Percentiles rank a stretch among this genome's conserved stretches.
Evolutionary conservation across 352 stramenopile genomes (phyloP).

Genomic region (Peronospora belbahrii): DNA sequence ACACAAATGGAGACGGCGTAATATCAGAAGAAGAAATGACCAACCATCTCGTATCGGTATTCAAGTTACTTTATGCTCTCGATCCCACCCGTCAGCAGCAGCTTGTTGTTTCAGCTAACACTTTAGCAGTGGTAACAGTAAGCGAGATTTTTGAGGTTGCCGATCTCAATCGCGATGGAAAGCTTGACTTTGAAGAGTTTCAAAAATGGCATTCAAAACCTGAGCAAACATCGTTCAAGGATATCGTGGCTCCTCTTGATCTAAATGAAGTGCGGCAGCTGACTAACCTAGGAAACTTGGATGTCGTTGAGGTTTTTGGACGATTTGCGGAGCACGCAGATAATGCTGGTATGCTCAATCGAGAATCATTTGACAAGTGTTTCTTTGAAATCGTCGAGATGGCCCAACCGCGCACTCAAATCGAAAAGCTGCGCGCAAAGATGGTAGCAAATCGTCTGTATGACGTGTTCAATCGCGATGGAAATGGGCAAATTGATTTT

Average conservation of each 20-base stretch:
- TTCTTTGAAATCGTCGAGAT: constrained; percentile 67
- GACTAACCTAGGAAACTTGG: constrained; percentile 74
- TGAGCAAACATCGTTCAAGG: constrained; percentile 60
- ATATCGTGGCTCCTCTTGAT: constrained; percentile 60
- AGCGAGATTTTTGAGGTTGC: constrained; percentile 83
- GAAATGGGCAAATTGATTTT: constrained; percentile 76
- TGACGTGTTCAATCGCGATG: constrained; percentile 72
- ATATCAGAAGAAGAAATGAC: constrained; percentile 83
- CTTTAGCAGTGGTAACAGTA: constrained; percentile 58
- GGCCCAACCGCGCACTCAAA: constrained; percentile 52
- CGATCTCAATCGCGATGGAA: constrained; percentile 78
- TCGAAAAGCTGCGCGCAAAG: constrained; percentile 55
- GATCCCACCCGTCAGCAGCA: constrained; percentile 55
- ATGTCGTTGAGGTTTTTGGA: constrained; percentile 84
- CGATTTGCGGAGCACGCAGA: constrained; percentile 69
- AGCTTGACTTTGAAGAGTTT: constrained; percentile 83
- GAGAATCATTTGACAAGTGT: constrained; percentile 64
- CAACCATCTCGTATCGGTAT: constrained; percentile 80
- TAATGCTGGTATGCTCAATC: constrained; percentile 48
- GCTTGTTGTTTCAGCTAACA: constrained; percentile 49
- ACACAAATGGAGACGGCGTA: constrained; percentile 73
- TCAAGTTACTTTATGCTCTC: constrained; percentile 68
- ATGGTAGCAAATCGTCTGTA: constrained; percentile 71
- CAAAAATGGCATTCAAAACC: constrained; percentile 72
- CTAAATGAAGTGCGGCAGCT: constrained; percentile 78